Evolutionary conservation across 2,329 filamentous ascomycete species (phyloP).

Genomic region (Epichloe baconii): DNA sequence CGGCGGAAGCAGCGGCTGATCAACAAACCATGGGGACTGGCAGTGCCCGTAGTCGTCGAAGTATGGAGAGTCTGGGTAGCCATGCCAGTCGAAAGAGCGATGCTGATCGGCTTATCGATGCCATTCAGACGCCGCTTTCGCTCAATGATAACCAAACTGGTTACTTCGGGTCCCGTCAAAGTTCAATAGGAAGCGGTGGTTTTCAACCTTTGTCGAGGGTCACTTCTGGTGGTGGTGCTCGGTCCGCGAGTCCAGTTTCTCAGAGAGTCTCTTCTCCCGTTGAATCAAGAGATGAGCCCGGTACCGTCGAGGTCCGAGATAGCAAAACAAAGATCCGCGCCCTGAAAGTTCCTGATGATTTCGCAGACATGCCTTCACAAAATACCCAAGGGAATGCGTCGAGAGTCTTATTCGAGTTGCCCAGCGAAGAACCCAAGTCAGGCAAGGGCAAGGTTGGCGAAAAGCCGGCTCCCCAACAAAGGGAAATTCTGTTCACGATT

Average conservation of each 20-base stretch:
- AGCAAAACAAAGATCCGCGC: constrained; percentile 32
- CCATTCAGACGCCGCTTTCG: constrained; percentile 48
- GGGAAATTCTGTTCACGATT: constrained; percentile 36
- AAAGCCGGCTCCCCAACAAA: constrained; percentile 11
- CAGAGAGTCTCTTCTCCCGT: not conserved
- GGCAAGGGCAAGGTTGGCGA: constrained; percentile 8
- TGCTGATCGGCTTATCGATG: constrained; percentile 58
- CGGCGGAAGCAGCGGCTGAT: constrained; percentile 5
- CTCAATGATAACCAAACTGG: constrained; percentile 25
- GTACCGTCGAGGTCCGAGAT: constrained; percentile 28
- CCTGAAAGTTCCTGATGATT: constrained; percentile 36
- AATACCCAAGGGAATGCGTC: constrained; percentile 21
- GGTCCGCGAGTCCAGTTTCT: constrained; percentile 7
- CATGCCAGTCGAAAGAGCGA: constrained; percentile 43
- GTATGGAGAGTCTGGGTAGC: constrained; percentile 27
- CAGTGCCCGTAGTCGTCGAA: constrained; percentile 17
- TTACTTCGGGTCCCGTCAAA: constrained; percentile 10
- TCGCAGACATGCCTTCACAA: constrained; percentile 18
- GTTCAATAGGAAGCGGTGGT: constrained; percentile 8
- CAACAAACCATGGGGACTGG: constrained; percentile 5
- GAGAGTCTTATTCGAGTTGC: constrained; percentile 27
- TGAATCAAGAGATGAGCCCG: constrained; percentile 14
- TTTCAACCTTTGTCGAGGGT: constrained; percentile 2
- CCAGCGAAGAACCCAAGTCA: constrained; percentile 7
- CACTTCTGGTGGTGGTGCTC: constrained; percentile 5